Conservation (phyloP, 176 grass and related monocot species). For the Avena insularis region DNA sequence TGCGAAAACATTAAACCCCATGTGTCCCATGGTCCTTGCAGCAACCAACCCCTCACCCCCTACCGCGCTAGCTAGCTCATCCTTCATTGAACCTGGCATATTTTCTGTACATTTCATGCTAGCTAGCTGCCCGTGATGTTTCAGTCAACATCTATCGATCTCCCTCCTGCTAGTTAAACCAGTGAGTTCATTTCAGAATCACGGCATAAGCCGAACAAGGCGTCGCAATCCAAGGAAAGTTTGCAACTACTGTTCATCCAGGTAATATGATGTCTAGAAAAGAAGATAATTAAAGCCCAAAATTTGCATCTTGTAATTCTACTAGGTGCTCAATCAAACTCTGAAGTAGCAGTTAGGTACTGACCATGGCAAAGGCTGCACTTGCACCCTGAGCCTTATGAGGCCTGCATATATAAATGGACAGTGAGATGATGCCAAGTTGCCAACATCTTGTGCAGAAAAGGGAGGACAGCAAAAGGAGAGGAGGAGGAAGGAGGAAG, state of each 20-base stretch:
- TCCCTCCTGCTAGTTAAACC: slow-evolving; percentile 35
- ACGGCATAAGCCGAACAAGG: not conserved
- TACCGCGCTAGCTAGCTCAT: not conserved
- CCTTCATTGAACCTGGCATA: slow-evolving; percentile 55
- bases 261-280: slow-evolving; percentile 8
- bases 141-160: slow-evolving; percentile 42
- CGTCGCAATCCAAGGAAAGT: not conserved
- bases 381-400: slow-evolving; percentile 31
- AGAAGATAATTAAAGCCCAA: slow-evolving; percentile 1
- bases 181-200: slow-evolving; percentile 38
- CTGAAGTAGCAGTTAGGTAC: slow-evolving; percentile 9
- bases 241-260: not conserved
- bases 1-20: slow-evolving; percentile 57
- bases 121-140: slow-evolving; percentile 42
- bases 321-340: slow-evolving; percentile 31
- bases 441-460: slow-evolving; percentile 55
- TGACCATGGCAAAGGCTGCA: slow-evolving; percentile 43
- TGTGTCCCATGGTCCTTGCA: slow-evolving; percentile 50
- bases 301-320: not conserved
- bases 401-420: slow-evolving; percentile 42
- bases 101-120: slow-evolving; percentile 45
- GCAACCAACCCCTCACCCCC: slow-evolving; percentile 23
- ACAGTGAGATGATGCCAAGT: slow-evolving; percentile 47
- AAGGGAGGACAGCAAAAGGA: slow-evolving; percentile 43
- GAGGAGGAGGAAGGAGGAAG: slow-evolving; percentile 37